Base-by-base conservation (phyloP, 352 stramenopile genomes). In the Phytophthora podocarpi region DNA sequence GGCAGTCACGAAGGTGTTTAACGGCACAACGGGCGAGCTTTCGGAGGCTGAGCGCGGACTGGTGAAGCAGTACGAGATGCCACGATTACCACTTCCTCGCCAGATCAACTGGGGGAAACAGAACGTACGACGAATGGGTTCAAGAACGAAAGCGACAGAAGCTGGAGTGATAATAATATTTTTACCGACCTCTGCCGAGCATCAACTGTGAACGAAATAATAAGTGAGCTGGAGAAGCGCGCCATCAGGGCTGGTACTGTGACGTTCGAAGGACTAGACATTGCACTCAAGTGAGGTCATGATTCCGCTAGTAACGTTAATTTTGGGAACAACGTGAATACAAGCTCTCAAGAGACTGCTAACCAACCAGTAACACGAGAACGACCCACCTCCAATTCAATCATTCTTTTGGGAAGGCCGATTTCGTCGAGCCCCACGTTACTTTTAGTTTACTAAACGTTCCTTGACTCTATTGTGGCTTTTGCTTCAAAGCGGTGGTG, bases 231-330 rank as follows among this genome's bases (percentile, higher is more conserved):
- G 0, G 57, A 52, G 15, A 16, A 59, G 10, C 41, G 49, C 11
- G 49, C 50, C 15, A 67, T 67, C 16, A 50, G 59, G 12, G 50
- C 50, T 24, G 42, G 41, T 23, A 46, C 54, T 0, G 50, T 67
- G 6, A 61, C 59, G 1, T 57, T 50, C 41, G 41, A 67, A 13
- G 32, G 42, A 4, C 43, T 62, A 1, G 15, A 67, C 2, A 32
- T 2, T 12, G 31, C 48, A 0, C 37, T 59, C 12, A 59, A 26
- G n/a, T 23, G 12, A 1, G 59, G 46, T 42, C 47, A 54, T 8
- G 8, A 47, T 0, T 31, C 28, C 4, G 20, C 47, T 5, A 31
- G 40, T 12, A 13, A 60, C 1, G 18, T 9, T 3, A 18, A 35
- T 3, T 21, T 64, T 4, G 20, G 50, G 15, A 23, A 27, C 2